phyloP scores from a whole-genome alignment of 306 rosid genomes.

The Glycine latifolia region DNA sequence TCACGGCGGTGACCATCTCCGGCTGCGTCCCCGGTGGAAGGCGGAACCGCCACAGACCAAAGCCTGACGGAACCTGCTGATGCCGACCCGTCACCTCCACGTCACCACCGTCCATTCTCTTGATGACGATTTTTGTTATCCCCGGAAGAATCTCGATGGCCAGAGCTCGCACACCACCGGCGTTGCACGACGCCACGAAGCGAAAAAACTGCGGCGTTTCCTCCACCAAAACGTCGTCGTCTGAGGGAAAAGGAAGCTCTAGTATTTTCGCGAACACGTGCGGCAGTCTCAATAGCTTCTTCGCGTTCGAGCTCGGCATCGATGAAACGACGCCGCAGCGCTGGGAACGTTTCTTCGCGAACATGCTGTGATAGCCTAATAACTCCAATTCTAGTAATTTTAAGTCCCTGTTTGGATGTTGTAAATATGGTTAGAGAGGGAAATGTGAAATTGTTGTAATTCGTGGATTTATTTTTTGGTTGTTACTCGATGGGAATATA shows the following conservation, averaged over 20 bases:
- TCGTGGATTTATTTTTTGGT: not conserved
- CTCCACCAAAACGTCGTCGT: constrained; percentile 59
- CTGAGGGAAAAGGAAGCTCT: constrained; percentile 60
- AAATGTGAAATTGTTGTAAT: not conserved
- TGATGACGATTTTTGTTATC: constrained; percentile 55
- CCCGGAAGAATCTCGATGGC: constrained; percentile 61
- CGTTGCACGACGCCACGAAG: constrained; percentile 45
- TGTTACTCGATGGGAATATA: constrained; percentile 18
- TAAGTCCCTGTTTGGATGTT: not conserved
- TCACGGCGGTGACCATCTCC: constrained; percentile 58
- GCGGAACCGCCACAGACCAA: constrained; percentile 58
- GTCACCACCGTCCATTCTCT: constrained; percentile 50
- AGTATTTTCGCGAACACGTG: constrained; percentile 63
- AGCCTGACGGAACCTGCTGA: not conserved
- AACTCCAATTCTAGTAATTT: not conserved
- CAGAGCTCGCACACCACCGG: constrained; percentile 51
- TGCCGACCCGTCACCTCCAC: constrained; percentile 13
- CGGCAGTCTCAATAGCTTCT: constrained; percentile 62
- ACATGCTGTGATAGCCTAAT: constrained; percentile 18
- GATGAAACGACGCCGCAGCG: constrained; percentile 49
- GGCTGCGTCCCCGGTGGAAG: constrained; percentile 60
- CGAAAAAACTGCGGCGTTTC: constrained; percentile 57
- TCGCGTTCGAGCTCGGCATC: not conserved
- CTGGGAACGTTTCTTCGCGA: constrained; percentile 44
- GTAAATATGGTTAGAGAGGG: not conserved